A percentile compares a stretch with the other conserved stretches of the same genome.
phyloP scores from a whole-genome alignment of 2,329 filamentous ascomycete genomes.

The Byssothecium circinans region DNA sequence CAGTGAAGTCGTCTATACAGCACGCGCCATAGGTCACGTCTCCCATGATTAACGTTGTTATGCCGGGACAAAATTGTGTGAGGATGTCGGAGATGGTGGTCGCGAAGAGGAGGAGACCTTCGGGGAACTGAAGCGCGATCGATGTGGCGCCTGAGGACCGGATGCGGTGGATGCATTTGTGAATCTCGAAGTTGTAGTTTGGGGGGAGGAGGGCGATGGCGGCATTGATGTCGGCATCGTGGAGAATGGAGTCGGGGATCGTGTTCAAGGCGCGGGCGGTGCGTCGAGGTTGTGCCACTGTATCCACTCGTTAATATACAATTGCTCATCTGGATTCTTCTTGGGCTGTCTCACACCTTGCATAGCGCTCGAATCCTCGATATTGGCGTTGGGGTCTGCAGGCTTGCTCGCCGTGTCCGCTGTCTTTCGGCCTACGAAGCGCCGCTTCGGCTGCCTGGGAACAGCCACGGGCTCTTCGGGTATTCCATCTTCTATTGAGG shows the following conservation, averaged over 20 bases:
- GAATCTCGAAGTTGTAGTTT: conserved; percentile 99
- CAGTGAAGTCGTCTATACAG: conserved; percentile 98
- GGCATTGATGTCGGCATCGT: conserved; percentile 81
- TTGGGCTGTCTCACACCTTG: conserved; percentile 59
- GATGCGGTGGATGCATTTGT: conserved; percentile 96
- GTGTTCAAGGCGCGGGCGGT: conserved; percentile 84
- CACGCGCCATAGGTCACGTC: conserved; percentile 98
- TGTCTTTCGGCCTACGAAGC: conserved; percentile 84
- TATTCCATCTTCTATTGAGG: conserved; percentile 67
- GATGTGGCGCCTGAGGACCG: conserved; percentile 75
- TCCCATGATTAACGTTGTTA: conserved; percentile 96
- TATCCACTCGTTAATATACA: conserved; percentile 10
- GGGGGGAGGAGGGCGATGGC: conserved; percentile 83
- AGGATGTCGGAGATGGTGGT: conserved; percentile 98
- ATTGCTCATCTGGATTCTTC: neutral
- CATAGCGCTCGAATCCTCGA: conserved; percentile 66
- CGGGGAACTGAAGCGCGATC: conserved; percentile 95
- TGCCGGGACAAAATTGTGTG: conserved; percentile 87
- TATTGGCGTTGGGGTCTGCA: conserved; percentile 46
- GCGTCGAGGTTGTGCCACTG: conserved; percentile 72
- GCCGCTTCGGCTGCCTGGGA: conserved; percentile 78
- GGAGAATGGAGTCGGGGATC: conserved; percentile 81
- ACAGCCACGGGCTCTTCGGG: conserved; percentile 51
- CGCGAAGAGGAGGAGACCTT: conserved; percentile 91
- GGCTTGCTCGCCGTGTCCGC: conserved; percentile 58